phyloP scores from a whole-genome alignment of 306 rosid genomes.

The Benincasa hispida region DNA sequence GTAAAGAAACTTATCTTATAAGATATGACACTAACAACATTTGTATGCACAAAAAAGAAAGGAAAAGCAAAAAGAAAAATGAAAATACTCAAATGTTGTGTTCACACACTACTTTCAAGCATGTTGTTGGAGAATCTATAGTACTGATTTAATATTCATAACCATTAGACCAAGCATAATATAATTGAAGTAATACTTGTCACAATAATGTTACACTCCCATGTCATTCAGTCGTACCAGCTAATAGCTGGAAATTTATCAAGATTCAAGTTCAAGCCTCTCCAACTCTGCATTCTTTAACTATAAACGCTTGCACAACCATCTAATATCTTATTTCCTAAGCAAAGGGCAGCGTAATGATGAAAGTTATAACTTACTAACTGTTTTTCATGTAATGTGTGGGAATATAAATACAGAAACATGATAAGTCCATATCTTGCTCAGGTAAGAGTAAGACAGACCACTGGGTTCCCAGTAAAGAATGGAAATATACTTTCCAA shows the following conservation, averaged over 20 bases:
- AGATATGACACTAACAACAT: not conserved
- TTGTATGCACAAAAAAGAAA: not conserved
- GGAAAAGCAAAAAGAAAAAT: not conserved
- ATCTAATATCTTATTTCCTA: not conserved
- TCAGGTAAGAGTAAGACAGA: not conserved
- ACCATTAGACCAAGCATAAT: not conserved
- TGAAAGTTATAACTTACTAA: not conserved
- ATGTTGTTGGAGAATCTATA: not conserved
- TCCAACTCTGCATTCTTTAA: not conserved
- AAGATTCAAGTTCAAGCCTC: not conserved
- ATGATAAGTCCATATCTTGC: not conserved
- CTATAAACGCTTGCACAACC: not conserved
- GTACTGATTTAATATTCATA: not conserved
- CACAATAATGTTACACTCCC: not conserved
- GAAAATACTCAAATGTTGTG: not conserved
- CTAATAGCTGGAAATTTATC: not conserved
- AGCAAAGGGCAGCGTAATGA: not conserved
- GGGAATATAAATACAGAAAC: not conserved
- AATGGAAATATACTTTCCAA: not conserved
- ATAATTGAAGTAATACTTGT: not conserved
- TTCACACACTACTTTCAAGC: not conserved
- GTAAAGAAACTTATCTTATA: not conserved
- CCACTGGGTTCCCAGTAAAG: not conserved
- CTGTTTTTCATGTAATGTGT: not conserved
- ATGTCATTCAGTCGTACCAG: not conserved